Evolutionary conservation across 1,284 basidiomycete genomes (phyloP).

Genomic region (Ustilago trichophora): DNA sequence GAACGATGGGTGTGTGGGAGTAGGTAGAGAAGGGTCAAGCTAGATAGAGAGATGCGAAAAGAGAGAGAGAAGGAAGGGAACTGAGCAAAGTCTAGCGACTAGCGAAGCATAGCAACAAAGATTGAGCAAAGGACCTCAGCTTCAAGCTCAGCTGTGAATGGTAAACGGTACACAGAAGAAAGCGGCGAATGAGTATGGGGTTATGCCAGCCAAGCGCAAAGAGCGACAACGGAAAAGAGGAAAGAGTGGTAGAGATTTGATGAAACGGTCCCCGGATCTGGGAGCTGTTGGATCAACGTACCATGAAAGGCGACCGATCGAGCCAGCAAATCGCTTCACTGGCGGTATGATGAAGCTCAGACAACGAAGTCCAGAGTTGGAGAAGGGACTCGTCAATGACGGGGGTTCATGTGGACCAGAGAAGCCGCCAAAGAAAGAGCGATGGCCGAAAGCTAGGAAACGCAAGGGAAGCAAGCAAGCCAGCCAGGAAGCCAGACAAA

Average conservation of each 20-base stretch:
- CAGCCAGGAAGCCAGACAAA: neutral
- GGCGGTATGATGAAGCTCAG: too few relatives aligned
- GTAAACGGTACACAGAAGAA: constrained; percentile 18
- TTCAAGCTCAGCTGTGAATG: constrained; percentile 1
- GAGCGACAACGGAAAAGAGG: too few relatives aligned
- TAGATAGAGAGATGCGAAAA: neutral
- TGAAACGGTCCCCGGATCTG: constrained; percentile 11
- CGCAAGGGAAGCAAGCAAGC: neutral
- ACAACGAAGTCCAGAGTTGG: neutral
- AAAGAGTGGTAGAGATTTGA: constrained; percentile 14
- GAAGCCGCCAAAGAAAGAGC: neutral
- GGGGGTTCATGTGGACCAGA: constrained; percentile 2
- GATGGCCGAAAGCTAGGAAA: too few relatives aligned
- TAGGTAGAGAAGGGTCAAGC: neutral
- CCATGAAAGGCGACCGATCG: constrained; percentile 9
- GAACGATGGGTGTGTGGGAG: neutral
- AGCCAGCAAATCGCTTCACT: constrained; percentile 2
- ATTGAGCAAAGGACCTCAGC: constrained; percentile 5
- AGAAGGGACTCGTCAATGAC: neutral
- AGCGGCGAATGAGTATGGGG: constrained; percentile 19
- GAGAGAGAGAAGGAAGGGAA: neutral
- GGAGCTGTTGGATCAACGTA: constrained; percentile 5
- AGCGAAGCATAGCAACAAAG: neutral
- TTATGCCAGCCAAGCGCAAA: neutral
- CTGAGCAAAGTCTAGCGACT: neutral